Percentiles rank a stretch among this genome's conserved stretches.
Evolutionary conservation across 176 grass and related monocot species (phyloP).

Genomic region (Canna indica): DNA sequence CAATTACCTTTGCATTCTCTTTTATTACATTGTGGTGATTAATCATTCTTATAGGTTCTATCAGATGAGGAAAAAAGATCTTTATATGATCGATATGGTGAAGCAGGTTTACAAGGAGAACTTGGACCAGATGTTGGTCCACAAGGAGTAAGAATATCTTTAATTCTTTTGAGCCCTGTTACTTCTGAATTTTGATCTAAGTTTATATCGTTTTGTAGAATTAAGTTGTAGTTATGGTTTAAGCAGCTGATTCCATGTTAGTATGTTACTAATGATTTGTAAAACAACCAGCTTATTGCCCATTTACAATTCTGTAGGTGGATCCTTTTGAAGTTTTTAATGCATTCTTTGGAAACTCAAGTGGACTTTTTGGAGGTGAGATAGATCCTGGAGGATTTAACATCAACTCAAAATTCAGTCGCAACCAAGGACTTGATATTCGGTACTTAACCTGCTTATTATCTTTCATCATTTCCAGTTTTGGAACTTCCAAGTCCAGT

Average conservation of each 20-base stretch:
- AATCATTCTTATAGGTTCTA: constrained; percentile 46
- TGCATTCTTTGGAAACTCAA: constrained; percentile 58
- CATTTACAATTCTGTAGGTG: constrained; percentile 39
- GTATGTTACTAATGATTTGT: background rate
- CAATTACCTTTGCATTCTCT: background rate
- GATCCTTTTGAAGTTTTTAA: constrained; percentile 88
- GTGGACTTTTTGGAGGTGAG: constrained; percentile 46
- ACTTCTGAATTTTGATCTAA: constrained; percentile 10
- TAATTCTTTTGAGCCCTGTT: constrained; percentile 9
- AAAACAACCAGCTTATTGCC: background rate
- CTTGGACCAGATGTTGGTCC: constrained; percentile 32
- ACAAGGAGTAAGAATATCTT: constrained; percentile 39
- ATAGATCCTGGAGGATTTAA: constrained; percentile 33
- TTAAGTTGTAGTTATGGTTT: background rate
- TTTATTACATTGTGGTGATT: constrained; percentile 1
- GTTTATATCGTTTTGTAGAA: background rate
- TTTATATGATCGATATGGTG: constrained; percentile 69
- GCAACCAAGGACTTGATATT: constrained; percentile 54
- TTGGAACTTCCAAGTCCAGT: background rate
- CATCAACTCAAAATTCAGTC: constrained; percentile 36
- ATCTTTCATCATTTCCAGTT: background rate
- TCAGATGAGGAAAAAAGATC: constrained; percentile 84
- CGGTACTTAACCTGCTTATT: constrained; percentile 26
- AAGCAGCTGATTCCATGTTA: background rate
- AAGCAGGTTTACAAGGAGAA: constrained; percentile 38